Evolutionary conservation across 164 flowering plant species (phyloP), one percentile per base, ranked within the genome.

Genomic region (Cinnamomum chago): DNA sequence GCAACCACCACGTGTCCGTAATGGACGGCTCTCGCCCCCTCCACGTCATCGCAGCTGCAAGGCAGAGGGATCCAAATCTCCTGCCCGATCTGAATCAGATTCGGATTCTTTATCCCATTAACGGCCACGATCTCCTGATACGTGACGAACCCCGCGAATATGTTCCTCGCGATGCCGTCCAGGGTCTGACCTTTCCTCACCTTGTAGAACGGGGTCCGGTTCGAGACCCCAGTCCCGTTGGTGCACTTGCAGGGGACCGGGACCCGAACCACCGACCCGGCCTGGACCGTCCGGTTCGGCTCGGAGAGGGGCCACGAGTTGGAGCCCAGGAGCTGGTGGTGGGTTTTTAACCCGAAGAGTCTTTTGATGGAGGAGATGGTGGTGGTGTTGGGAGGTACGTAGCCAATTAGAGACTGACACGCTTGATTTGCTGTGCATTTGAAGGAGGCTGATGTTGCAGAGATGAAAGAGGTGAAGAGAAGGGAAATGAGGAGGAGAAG

Each of bases 201-300:
- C n/a, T 72, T 83, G 90, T 91, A 88, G n/a, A 68, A 18, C 2
- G 93, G 96, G 1, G n/a, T 70, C 1, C 60, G 9, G 76, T 78
- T 17, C 50, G 96, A 88, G 55, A 76, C 33, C 1, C 96, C 93
- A 62, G 84, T 80, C 50, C 87, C 87, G 81, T 86, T 81, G 62
- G 23, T 3, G 88, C 96, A 91, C 62, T 14, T 6, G 81, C 96
- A 91, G 17, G 85, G 81, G 85, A 91, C 80, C 65, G 92, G 93
- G 75, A 91, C 76, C 17, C 27, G 75, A 87, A 88, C 50, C 50
- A 73, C 71, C 73, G 81, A 76, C 0, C 62, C 24, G 18, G 81
- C 75, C 47, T 67, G 1, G 4, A 86, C 33, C 5, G 67, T 28
- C 82, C 28, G 74, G 3, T 80, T 30, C 1, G 81, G 7, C 68